These are phyloP conservation scores for Kazachstania martiniae DNA, from an alignment of 805 yeast genomes.

Conservation along the genomic window DNA sequence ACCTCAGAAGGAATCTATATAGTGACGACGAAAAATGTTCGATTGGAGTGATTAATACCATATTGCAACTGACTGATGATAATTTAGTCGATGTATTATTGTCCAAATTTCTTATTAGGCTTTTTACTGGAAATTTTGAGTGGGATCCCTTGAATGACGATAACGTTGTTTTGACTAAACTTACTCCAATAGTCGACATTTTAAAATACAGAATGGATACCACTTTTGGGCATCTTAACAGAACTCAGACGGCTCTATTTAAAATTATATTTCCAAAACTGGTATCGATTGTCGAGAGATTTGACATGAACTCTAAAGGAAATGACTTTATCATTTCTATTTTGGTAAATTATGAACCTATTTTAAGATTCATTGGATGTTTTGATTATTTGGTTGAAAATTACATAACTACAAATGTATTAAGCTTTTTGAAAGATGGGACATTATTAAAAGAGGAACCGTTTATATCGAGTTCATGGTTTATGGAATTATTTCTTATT, in stretches of 20 bases:
- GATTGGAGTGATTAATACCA: too few relatives aligned
- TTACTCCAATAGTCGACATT: conserved; percentile 8
- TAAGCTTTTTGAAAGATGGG: conserved; percentile 30
- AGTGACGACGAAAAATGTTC: too few relatives aligned
- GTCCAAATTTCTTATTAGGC: conserved; percentile 6
- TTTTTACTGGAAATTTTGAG: conserved; percentile 1
- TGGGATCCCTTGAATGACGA: conserved; percentile 6
- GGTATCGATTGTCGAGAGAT: conserved; percentile 5
- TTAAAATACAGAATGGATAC: conserved; percentile 15
- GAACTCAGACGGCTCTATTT: conserved; percentile 18
- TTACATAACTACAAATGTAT: conserved; percentile 31
- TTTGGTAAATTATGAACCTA: conserved; percentile 13
- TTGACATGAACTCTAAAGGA: conserved; percentile 5
- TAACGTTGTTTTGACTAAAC: conserved; percentile 1
- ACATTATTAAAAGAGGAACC: conserved; percentile 2
- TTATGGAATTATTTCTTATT: conserved; percentile 11
- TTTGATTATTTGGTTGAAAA: conserved; percentile 20
- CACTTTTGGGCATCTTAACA: conserved; percentile 8
- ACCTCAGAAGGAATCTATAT: conserved; percentile 2
- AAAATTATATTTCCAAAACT: conserved; percentile 6
- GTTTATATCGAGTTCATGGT: conserved; percentile 10
- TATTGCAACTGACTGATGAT: conserved; percentile 10
- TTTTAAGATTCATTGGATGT: conserved; percentile 13
- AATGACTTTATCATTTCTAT: conserved; percentile 5
- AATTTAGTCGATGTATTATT: conserved; percentile 12